phyloP scores from a whole-genome alignment of 1,284 basidiomycete species.

The Apiotrichum mycotoxinovorans region DNA sequence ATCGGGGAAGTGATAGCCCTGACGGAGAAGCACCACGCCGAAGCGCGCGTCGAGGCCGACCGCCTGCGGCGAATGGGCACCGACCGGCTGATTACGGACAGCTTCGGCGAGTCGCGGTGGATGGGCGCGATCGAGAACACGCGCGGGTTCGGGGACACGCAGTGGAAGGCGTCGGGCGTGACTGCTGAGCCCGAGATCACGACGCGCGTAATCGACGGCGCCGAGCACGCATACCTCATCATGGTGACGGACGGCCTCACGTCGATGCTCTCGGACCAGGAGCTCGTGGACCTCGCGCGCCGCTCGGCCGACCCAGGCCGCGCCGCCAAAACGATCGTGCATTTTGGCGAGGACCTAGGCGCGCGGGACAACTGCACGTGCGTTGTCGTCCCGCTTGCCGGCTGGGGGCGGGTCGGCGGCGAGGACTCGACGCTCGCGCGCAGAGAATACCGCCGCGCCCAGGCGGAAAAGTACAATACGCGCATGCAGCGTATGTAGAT shows the following conservation, averaged over 20 bases:
- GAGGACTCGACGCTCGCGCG: conserved; percentile 72
- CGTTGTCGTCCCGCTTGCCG: conserved; percentile 85
- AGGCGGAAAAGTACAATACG: conserved; percentile 56
- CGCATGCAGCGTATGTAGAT: conserved; percentile 49
- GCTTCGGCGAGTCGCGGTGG: conserved; percentile 93
- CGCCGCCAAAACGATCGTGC: conserved; percentile 77
- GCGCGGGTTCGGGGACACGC: conserved; percentile 83
- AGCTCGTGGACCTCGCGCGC: conserved; percentile 86
- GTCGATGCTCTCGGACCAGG: conserved; percentile 84
- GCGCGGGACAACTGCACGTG: conserved; percentile 89
- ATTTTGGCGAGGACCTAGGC: conserved; percentile 85
- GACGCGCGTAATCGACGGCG: conserved; percentile 68
- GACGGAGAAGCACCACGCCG: conserved; percentile 90
- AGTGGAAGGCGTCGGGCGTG: conserved; percentile 84
- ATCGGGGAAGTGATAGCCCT: conserved; percentile 70
- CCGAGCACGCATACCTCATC: conserved; percentile 72
- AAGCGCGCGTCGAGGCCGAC: conserved; percentile 77
- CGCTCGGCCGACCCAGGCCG: conserved; percentile 66
- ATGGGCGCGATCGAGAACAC: conserved; percentile 96
- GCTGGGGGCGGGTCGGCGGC: conserved; percentile 77
- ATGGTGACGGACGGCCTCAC: conserved; percentile 88
- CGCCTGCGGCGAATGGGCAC: conserved; percentile 78
- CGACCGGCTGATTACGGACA: conserved; percentile 83
- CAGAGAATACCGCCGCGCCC: conserved; percentile 69
- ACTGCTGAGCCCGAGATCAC: conserved; percentile 93